Base-by-base conservation (phyloP, 2,329 filamentous ascomycete species). In the Amesomyces nigricolor region DNA sequence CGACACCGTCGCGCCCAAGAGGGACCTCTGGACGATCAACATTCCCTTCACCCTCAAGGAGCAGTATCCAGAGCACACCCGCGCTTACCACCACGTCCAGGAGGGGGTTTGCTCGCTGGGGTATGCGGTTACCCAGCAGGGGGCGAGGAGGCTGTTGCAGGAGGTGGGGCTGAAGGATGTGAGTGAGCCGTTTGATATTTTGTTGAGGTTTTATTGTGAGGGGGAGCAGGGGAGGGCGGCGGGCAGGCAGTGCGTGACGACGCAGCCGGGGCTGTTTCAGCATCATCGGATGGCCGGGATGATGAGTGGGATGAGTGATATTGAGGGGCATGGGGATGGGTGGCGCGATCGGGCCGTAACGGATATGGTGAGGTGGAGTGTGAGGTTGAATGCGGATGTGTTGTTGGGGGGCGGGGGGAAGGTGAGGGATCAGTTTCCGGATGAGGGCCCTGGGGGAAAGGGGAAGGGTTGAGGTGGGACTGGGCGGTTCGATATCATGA, bases 211-310 rank as follows among this genome's bases (percentile, higher is more conserved):
- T 43, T 73, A 72, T 58, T 78, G 76, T 61, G 71, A 73, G 13
- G 72, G 72, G 0, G 56, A 47, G 26, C 61, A 68, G 7, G 67
- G 67, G 0, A 66, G 70, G 8, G 37, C 2, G 48, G 61, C 65
- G 40, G 58, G 70, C 54, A 67, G 72, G 50, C 70, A 67, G 44
- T 73, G 76, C 64, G 42, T 79, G 57, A 69, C 71, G 0, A 66
- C 71, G 1, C 68, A 71, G 56, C 77, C 75, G 0, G 67, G 69
- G 30, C 63, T 80, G 3, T 76, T 80, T 61, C 70, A 75, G n/a
- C 73, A 76, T 14, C 73, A 78, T 57, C 67, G 73, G 1, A 63
- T 70, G 0, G 68, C 68, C 0, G 78, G 77, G 1, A 63, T 63
- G 1, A 65, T 62, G 40, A 64, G 53, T 14, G 32, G 13, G 2